Evolutionary conservation across 306 rosid genomes (phyloP), one percentile per base, ranked within the genome.

Genomic region (Cajanus cajan): DNA sequence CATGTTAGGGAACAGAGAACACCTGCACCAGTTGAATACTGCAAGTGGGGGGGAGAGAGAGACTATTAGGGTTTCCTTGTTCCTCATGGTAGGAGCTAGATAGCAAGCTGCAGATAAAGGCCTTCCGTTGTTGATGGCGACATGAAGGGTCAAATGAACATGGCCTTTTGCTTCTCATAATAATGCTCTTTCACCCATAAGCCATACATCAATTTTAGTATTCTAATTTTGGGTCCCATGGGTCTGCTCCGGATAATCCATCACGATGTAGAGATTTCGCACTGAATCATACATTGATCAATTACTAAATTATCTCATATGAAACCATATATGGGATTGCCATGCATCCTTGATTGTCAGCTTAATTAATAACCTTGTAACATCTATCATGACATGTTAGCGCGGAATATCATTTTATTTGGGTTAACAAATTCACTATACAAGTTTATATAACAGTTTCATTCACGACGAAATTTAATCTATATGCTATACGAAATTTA

Each of bases 1-100:
- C 88, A 88, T 85, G 88, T 63, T 18, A 87, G 94, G 93, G 91
- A 90, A 87, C 89, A 85, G 77, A 88, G 87, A 85, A 88, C 93
- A 82, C 93, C 93, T 90, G 97, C 92, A 54, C 8, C 68, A 70
- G 62, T 76, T 58, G 82, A 83, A 50, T 66, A 51, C 69, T 72
- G 77, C 52, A 75, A 44, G 55, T 16, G 41, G 28, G 37, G 22
- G 13, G 7, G 57, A n/a, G 66, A 31, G 66, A 76, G 82, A 28
- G 68, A 39, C 10, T 55, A 64, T 66, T 54, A 43, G 82, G 75
- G 73, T 76, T 86, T 81, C 41, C 22, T 50, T 62, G 67, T 59
- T 57, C 59, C 82, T 76, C 4, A 40, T 50, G 18, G 74, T 64
- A 81, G 71, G 51, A 76, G 34, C 6, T 55, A 80, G 25, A 22